Evolutionary conservation across 1,284 basidiomycete species (phyloP).

Genomic region (Cutaneotrichosporon sp.): DNA sequence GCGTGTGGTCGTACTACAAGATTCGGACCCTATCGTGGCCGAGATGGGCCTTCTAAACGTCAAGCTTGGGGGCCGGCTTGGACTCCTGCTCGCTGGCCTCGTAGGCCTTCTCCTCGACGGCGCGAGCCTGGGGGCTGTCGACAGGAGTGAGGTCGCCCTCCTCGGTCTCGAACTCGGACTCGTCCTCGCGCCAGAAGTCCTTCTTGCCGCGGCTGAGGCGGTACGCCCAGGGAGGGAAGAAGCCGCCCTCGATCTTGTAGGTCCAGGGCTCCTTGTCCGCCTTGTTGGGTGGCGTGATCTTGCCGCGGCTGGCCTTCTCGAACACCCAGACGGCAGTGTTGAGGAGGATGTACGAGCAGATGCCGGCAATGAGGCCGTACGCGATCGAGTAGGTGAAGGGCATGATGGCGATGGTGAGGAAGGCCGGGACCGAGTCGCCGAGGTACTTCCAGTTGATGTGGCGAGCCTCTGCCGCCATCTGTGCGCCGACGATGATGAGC

Average conservation of each 20-base stretch:
- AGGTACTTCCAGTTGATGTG: constrained; percentile 89
- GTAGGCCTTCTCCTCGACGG: not conserved
- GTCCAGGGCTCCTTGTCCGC: constrained; percentile 27
- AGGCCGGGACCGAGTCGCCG: constrained; percentile 81
- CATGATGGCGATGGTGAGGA: constrained; percentile 75
- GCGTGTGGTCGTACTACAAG: not conserved
- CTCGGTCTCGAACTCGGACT: constrained; percentile 9
- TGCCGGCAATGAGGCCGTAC: constrained; percentile 28
- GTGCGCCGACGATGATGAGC: constrained; percentile 78
- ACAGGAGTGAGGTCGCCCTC: constrained; percentile 1
- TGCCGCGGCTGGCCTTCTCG: constrained; percentile 18
- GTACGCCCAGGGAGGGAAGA: constrained; percentile 23
- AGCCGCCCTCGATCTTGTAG: constrained; percentile 26
- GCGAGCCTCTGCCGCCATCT: constrained; percentile 85
- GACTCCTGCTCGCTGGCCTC: not conserved
- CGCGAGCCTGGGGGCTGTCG: not conserved
- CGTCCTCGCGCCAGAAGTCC: constrained; percentile 24
- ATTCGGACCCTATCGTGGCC: not conserved
- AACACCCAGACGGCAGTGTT: constrained; percentile 21
- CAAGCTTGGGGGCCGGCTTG: not conserved
- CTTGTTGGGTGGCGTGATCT: constrained; percentile 21
- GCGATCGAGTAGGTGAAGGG: constrained; percentile 61
- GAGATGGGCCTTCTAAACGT: constrained; percentile 4
- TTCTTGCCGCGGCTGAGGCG: constrained; percentile 20
- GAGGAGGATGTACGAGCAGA: constrained; percentile 25